These are phyloP conservation scores for Cladorrhinum sp. DNA, from an alignment of 2,329 filamentous ascomycete species.

Conservation along the genomic window DNA sequence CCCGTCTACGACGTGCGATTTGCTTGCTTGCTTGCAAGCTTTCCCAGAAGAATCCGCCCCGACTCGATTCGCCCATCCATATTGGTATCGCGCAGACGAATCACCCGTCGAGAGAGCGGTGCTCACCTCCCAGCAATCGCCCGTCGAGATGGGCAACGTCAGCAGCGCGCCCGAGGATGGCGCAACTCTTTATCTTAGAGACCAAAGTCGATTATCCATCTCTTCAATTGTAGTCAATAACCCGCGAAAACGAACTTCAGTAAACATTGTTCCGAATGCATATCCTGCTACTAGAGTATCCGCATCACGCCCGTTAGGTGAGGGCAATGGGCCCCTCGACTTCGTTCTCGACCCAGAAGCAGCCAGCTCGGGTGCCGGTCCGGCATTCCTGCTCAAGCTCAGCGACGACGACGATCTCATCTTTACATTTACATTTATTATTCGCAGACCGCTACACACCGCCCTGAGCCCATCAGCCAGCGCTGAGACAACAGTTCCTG, in stretches of 20 bases:
- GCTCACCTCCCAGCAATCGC: constrained; percentile 23
- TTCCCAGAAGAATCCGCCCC: neutral
- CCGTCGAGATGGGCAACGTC: constrained; percentile 80
- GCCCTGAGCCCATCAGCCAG: constrained; percentile 44
- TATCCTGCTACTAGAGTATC: constrained; percentile 79
- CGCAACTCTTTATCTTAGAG: constrained; percentile 75
- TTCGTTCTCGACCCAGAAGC: constrained; percentile 89
- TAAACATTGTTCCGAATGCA: constrained; percentile 78
- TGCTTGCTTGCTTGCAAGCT: constrained; percentile 8
- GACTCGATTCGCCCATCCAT: constrained; percentile 20
- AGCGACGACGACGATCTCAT: constrained; percentile 87
- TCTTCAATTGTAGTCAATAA: constrained; percentile 80
- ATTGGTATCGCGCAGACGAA: constrained; percentile 1
- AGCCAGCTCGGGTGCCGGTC: constrained; percentile 45
- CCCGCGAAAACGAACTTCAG: constrained; percentile 69
- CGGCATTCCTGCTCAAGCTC: constrained; percentile 81
- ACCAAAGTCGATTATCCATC: constrained; percentile 88
- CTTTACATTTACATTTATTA: constrained; percentile 88
- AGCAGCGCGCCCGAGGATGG: constrained; percentile 85
- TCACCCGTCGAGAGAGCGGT: constrained; percentile 7
- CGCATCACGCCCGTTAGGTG: constrained; percentile 68
- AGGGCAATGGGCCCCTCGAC: constrained; percentile 72
- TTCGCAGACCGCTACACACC: constrained; percentile 50
- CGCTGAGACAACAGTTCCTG: constrained; percentile 46
- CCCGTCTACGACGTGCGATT: constrained; percentile 10